Evolutionary conservation across 2,329 filamentous ascomycete genomes (phyloP), one percentile per base, ranked within the genome.

Genomic region (Neofusicoccum ribis): DNA sequence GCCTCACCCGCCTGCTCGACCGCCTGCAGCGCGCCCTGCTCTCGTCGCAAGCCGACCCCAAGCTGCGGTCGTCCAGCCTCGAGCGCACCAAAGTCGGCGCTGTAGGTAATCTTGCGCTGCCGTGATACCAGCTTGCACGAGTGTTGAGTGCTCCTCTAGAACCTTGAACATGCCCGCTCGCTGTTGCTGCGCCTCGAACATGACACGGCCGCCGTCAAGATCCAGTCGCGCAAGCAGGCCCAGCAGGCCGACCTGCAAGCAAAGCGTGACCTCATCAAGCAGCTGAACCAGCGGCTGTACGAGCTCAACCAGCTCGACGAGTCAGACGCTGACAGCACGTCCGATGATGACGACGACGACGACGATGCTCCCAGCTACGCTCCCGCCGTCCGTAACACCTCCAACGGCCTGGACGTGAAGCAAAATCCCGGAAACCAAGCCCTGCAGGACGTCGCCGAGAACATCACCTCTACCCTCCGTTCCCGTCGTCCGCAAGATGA

Each of bases 161-260:
- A 92, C 71, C 81, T 94, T 67, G 86, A 90, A 69, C 87, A 91
- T 74, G 91, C 91, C 20, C 86, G 88, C 46, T 84, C 83, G 0
- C 83, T 91, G 36, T 85, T 93, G 64, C 84, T 89, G 20, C 88
- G 84, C 66, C 84, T 92, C 47, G 91, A 93, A 74, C 89, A 91
- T 70, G 86, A 90, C 70, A 84, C 87, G 5, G 77, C 86, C 14
- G 80, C 77, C n/a, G 78, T 88, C 68, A 88, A 88, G 73, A 79
- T 84, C 37, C 84, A 84, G 65, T 75, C 82, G 5, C 85, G 85
- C 66, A 85, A 87, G 70, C 82, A 87, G 67, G 85, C 89, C 65
- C 74, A 84, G 17, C 89, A 92, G 75, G 77, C 80, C 23, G 88
- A 90, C 67, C 80, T 94, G 37, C 83, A 86, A 67, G 78, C 80